phyloP scores from a whole-genome alignment of 1,284 basidiomycete genomes.

The Ceratobasidium sp. region DNA sequence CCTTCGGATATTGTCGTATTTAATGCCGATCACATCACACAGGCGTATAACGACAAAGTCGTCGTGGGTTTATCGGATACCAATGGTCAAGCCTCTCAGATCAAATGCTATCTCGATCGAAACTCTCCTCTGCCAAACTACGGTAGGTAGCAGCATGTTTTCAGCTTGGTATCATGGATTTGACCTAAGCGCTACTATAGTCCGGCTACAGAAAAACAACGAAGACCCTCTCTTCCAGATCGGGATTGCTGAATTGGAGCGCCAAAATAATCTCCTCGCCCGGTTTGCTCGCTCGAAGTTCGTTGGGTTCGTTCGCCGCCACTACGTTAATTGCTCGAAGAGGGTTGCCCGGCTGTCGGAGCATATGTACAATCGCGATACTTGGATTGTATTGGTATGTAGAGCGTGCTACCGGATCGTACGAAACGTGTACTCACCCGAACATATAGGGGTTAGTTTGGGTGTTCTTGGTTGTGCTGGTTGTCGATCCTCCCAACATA shows the following conservation, averaged over 20 bases:
- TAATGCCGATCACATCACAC: neutral
- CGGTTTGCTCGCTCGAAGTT: neutral
- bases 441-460: neutral
- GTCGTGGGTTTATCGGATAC: conserved; percentile 1
- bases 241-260: neutral
- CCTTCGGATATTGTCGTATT: neutral
- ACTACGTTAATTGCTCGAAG: neutral
- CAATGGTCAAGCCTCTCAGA: neutral
- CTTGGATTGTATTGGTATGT: neutral
- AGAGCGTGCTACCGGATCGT: neutral
- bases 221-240: neutral
- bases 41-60: neutral
- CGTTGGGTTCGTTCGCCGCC: neutral
- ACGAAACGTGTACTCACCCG: neutral
- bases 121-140: neutral
- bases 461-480: neutral
- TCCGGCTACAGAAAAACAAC: neutral
- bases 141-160: neutral
- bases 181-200: neutral
- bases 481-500: neutral
- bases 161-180: neutral
- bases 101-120: neutral
- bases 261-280: neutral
- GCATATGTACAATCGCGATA: neutral
- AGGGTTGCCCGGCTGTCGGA: neutral